Evolutionary conservation across 208 protist genomes (phyloP), one percentile per base, ranked within the genome.

Genomic region (Lotmaria passim): DNA sequence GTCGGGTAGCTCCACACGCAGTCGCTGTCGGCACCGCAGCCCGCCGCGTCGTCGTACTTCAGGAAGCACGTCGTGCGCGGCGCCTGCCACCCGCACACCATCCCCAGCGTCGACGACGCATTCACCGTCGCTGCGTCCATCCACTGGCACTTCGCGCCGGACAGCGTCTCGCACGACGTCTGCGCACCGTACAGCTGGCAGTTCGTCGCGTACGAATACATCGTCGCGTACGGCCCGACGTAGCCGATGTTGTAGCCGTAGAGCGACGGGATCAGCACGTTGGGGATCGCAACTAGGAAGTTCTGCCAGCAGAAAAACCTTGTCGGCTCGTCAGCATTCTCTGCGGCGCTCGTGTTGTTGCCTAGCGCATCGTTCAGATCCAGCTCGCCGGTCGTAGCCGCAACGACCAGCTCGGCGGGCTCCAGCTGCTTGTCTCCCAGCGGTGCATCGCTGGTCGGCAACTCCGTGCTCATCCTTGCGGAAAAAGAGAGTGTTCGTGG

Each of bases 221-320:
- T 59, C 33, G 68, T 57, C 14, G 51, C 31, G 67, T 86, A 83
- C 24, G 80, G 62, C n/a, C 69, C 70, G 23, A 85, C 77, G 23
- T 76, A 78, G n/a, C 83, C 83, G 56, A 86, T 79, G 30, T 76
- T 59, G 55, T 75, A 79, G 6, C 83, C 83, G 53, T 73, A 77
- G 21, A 85, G 34, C 21, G 53, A 75, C 23, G 47, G 21, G 6
- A 31, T 52, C 17, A 52, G 47, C 12, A 52, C 21, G 23, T 31
- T 52, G 6, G 47, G 47, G 15, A 31, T 24, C 24, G 23, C 47
- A 31, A 31, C 47, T 14, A 52, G 47, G 47, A 52, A 52, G 23
- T 31, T 52, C 47, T 52, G 47, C 47, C 47, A 31, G 47, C 47
- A 52, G 47, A 52, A 52, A 31, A 52, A 31, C 12, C 24, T 31